Base-by-base conservation (phyloP, 352 stramenopile genomes). In the Phytopythium oedochilum region DNA sequence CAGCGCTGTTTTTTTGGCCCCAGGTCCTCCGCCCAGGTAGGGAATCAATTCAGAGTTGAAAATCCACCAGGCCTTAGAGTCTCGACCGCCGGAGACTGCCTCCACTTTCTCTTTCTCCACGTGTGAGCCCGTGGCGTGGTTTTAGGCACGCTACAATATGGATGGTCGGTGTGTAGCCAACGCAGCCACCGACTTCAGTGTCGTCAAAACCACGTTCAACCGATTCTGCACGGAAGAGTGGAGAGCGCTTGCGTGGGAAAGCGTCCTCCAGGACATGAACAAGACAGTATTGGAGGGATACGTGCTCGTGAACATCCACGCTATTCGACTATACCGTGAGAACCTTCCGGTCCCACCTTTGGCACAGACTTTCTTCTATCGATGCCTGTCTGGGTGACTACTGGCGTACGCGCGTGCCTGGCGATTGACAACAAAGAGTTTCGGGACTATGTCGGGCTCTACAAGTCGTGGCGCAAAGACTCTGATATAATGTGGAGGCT, bases 401-500 rank as follows among this genome's bases (percentile, higher is more conserved):
- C 20, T 20, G 23, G 23, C 28, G 43, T 15, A 3, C 7, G 10
- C 1, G 25, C 14, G 5, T 3, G 6, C 7, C 43, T 4, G 14
- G 11, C 18, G 12, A 45, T 34, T 12, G 23, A 5, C 17, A 8
- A 20, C 43, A 14, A 22, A 20, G 43, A 34, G 3, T 49, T 49
- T 44, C 36, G 11, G 23, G 22, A 26, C 26, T 63, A 49, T 22
- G 22, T 63, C 0, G 26, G 35, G 17, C 15, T 50, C 8, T 53
- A 55, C 44, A 55, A 63, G 11, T 10, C 28, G 25, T 59, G 57
- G 34, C 57, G 57, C n/a, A 9, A 56, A 26, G 38, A 61, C 28
- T 61, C 51, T 26, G 22, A 36, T 17, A 14, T 57, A 0, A 34
- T 58, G 22, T 63, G 55, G 61, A 52, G 56, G 9, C 55, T 68